Evolutionary conservation across 202 grass and related monocot genomes (phyloP).

Genomic region (Musa balbisiana): DNA sequence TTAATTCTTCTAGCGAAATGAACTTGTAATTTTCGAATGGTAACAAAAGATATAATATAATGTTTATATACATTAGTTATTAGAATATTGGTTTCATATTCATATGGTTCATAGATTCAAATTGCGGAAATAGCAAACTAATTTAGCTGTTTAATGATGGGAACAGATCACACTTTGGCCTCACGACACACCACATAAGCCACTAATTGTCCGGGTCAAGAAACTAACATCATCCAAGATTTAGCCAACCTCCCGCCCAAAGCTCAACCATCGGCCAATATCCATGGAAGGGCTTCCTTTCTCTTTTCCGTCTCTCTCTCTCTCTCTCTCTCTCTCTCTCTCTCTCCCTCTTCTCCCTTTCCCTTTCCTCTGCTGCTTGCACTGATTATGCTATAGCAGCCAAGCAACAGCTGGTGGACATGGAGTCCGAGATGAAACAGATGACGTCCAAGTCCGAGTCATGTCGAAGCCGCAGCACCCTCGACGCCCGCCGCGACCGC

Average conservation of each 20-base stretch:
- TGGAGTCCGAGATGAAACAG: conserved; percentile 25
- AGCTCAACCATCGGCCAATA: background rate
- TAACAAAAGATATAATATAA: too few species aligned
- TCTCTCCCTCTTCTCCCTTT: background rate
- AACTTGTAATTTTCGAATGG: too few species aligned
- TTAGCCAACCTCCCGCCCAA: background rate
- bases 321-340: background rate
- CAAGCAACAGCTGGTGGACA: background rate
- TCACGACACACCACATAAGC: too few species aligned
- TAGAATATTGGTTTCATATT: too few species aligned
- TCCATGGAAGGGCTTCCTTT: background rate
- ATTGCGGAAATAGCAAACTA: too few species aligned
- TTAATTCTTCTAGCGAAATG: too few species aligned
- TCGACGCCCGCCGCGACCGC: background rate
- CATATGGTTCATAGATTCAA: too few species aligned
- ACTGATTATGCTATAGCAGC: background rate
- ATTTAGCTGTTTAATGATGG: too few species aligned
- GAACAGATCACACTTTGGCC: too few species aligned
- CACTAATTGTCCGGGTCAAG: background rate
- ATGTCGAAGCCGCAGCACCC: conserved; percentile 15
- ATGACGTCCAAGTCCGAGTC: conserved; percentile 1
- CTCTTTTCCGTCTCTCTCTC: background rate
- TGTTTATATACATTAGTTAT: too few species aligned
- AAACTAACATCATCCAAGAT: background rate
- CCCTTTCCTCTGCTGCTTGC: background rate